Evolutionary conservation across 768 basidiomycete genomes (phyloP), one percentile per base, ranked within the genome.

Genomic region (Rhizopogon sp.): DNA sequence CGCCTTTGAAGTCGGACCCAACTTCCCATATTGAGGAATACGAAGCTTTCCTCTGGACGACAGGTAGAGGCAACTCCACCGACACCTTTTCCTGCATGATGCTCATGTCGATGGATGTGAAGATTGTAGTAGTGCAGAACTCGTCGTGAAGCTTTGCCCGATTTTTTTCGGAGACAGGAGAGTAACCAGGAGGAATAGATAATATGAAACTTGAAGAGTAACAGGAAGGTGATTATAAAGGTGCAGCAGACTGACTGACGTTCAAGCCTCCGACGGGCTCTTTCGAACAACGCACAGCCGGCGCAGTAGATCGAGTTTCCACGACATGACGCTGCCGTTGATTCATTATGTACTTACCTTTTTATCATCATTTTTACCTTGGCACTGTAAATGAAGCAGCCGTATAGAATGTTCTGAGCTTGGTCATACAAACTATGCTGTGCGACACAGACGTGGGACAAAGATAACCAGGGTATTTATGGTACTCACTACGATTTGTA

Each of bases 51-150:
- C n/a, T 22, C 35, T 59, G 56, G 7, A 54, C 28, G n/a, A 50
- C 55, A 6, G 58, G 58, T 41, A 47, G 45, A 6, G 58, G 58
- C 14, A 59, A 28, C 13, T 14, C 13, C 3, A 8, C 22, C 1
- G 16, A 28, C 25, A 28, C n/a, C 8, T 28, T 44, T 14, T 28
- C 25, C 14, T 29, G 43, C 9, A 6, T 10, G 25, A 16, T 3
- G 25, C 3, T 28, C 43, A 44, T 44, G 25, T 28, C 16, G 20
- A 42, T 22, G 39, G 3, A 9, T 17, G 20, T 17, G 10, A 20
- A 22, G 20, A 42, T 8, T 6, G 16, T n/a, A n/a, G 16, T n/a
- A n/a, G 16, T n/a, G 6, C 20, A 43, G 43, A 25, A 11, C 7
- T 22, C 11, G 13, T 6, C 13, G 20, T 22, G 1, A 13, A 14